These are phyloP conservation scores for Candida sanyaensis DNA, from an alignment of 1,139 yeast species.

Conservation along the genomic window DNA sequence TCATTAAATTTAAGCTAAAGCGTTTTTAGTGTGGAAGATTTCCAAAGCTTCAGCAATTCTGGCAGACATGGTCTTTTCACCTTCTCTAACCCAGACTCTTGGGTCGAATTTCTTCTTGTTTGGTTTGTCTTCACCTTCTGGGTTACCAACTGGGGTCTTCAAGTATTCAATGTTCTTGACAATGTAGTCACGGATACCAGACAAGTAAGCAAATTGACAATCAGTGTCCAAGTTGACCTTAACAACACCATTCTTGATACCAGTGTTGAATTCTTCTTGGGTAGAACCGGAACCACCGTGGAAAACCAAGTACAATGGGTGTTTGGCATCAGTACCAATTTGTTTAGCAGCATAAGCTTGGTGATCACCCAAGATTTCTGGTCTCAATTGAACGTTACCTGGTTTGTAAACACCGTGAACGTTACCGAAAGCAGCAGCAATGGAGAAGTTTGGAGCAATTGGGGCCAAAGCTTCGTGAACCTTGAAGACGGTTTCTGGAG, in stretches of 20 bases:
- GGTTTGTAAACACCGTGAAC: constrained; percentile 99
- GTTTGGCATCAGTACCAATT: constrained; percentile 51
- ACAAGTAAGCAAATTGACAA: constrained; percentile 96
- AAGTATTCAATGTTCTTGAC: constrained; percentile 95
- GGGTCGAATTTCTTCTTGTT: constrained; percentile 99
- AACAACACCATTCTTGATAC: constrained; percentile 91
- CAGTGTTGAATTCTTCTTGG: constrained; percentile 88
- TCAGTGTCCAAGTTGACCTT: constrained; percentile 99
- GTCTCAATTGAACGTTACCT: constrained; percentile 94
- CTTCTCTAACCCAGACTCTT: constrained; percentile 99
- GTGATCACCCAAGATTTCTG: constrained; percentile 94
- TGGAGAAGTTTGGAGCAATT: constrained; percentile 96
- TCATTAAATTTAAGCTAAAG: neutral
- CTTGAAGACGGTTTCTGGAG: constrained; percentile 91
- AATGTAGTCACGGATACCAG: constrained; percentile 96
- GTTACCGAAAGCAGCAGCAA: constrained; percentile 99
- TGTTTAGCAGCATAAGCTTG: constrained; percentile 80
- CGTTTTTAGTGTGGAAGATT: constrained; percentile 77
- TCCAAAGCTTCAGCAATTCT: constrained; percentile 84
- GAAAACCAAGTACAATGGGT: constrained; percentile 97
- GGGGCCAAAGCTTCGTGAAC: constrained; percentile 89
- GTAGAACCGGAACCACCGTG: constrained; percentile 99
- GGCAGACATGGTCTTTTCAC: constrained; percentile 96
- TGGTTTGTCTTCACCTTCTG: constrained; percentile 99
- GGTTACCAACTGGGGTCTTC: constrained; percentile 91